A percentile compares a stretch with the other conserved stretches of the same genome.
Evolutionary conservation across 176 grass and related monocot genomes (phyloP).

Genomic region (bread wheat (Triticum aestivum)): IWGSC_CS_RefSeq_v2.1 NC_057809.1:455062017-455062516

Average conservation of each 20-base stretch:
- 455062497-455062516: background rate
- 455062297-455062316: background rate
- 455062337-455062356: background rate
- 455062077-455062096: background rate
- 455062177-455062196: background rate
- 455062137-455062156: background rate
- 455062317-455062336: slow-evolving; percentile 1
- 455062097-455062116: background rate
- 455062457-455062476: background rate
- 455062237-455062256: background rate
- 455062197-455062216: background rate
- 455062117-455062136: background rate
- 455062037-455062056: background rate
- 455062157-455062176: background rate
- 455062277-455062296: background rate
- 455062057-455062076: no score
- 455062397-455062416: background rate
- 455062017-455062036: background rate
- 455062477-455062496: background rate
- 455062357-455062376: background rate
- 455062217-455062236: background rate
- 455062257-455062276: background rate
- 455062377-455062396: background rate
- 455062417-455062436: background rate
- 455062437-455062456: background rate